These are phyloP conservation scores for Verticillium klebahnii DNA, from an alignment of 2,329 filamentous ascomycete species.

Conservation along the genomic window DNA sequence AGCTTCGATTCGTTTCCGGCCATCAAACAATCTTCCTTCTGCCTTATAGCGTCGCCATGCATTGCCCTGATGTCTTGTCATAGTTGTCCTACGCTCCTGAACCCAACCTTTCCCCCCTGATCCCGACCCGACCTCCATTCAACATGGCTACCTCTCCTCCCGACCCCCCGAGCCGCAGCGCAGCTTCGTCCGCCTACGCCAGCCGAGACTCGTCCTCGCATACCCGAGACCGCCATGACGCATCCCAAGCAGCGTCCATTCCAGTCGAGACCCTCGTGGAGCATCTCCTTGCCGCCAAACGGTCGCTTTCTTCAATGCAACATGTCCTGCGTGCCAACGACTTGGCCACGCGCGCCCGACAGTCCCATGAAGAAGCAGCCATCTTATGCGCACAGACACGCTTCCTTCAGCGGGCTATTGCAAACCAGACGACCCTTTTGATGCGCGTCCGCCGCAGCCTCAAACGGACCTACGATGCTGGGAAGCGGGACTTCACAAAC, in stretches of 20 bases:
- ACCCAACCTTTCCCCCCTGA: background rate
- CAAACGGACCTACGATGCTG: slow-evolving; percentile 51
- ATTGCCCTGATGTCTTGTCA: background rate
- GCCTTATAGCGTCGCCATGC: background rate
- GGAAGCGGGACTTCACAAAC: slow-evolving; percentile 55
- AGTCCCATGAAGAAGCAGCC: slow-evolving; percentile 72
- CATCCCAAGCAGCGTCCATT: background rate
- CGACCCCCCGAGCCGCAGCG: slow-evolving; percentile 16
- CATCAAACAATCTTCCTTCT: background rate
- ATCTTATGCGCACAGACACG: slow-evolving; percentile 64
- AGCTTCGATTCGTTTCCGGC: background rate
- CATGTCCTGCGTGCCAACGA: slow-evolving; percentile 84
- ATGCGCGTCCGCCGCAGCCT: slow-evolving; percentile 46
- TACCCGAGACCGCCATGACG: background rate
- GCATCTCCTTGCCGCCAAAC: slow-evolving; percentile 81
- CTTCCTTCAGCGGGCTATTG: slow-evolving; percentile 62
- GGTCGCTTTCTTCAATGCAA: slow-evolving; percentile 77
- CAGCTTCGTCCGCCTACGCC: background rate
- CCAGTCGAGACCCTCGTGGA: slow-evolving; percentile 74
- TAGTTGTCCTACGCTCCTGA: background rate
- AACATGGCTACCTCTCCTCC: slow-evolving; percentile 1
- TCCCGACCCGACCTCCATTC: background rate
- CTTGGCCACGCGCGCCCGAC: slow-evolving; percentile 71
- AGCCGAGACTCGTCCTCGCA: background rate
- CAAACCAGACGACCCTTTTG: slow-evolving; percentile 49